Percentiles rank a stretch among this genome's conserved stretches.
Evolutionary conservation across 306 rosid species (phyloP).

Genomic region (Trichosanthes truncata): DNA sequence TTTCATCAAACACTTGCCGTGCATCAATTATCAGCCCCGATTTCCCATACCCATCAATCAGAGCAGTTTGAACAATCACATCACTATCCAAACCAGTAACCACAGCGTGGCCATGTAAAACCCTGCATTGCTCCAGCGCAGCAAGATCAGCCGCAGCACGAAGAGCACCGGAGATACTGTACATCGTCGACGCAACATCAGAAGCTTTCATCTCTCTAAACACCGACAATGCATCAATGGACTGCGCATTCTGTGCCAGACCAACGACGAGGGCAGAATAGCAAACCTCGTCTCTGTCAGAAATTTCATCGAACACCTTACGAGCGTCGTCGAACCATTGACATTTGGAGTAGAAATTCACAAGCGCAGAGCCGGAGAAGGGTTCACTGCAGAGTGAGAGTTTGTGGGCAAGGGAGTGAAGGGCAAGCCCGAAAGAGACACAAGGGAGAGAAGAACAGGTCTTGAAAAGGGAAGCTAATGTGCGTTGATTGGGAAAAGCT

Average conservation of each 20-base stretch:
- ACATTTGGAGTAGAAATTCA: constrained; percentile 48
- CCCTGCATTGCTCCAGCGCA: constrained; percentile 67
- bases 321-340: constrained; percentile 33
- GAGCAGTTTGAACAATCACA: constrained; percentile 47
- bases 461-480: constrained; percentile 55
- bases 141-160: constrained; percentile 64
- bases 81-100: constrained; percentile 38
- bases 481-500: constrained; percentile 61
- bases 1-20: constrained; percentile 50
- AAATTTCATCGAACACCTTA: constrained; percentile 63
- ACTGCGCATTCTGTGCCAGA: constrained; percentile 54
- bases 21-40: constrained; percentile 64
- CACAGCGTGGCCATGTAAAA: constrained; percentile 46
- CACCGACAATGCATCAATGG: constrained; percentile 28
- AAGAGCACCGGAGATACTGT: constrained; percentile 54
- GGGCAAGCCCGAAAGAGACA: constrained; percentile 45
- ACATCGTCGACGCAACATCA: constrained; percentile 38
- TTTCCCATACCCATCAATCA: constrained; percentile 73
- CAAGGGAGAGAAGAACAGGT: constrained; percentile 50
- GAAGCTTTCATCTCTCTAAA: constrained; percentile 41
- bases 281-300: constrained; percentile 49
- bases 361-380: constrained; percentile 53
- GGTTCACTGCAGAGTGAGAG: constrained; percentile 39
- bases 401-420: constrained; percentile 59
- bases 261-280: constrained; percentile 58